Conservation (phyloP, 1,284 basidiomycete species). For the Rhodotorula mucilaginosa region DNA sequence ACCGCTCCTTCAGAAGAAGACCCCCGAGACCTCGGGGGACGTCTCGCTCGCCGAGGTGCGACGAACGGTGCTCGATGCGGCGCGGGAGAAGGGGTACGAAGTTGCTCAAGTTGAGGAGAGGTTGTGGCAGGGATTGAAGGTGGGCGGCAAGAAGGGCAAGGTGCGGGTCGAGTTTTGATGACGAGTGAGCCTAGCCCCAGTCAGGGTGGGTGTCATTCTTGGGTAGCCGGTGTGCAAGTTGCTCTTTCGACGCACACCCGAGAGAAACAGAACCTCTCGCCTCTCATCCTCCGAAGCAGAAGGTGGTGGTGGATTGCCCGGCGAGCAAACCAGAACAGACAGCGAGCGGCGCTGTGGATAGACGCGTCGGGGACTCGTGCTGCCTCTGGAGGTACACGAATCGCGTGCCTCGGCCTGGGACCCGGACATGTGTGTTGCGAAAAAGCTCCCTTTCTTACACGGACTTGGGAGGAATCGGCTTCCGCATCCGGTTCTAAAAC, state of each 20-base stretch:
- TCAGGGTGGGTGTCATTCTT: no score
- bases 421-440: no score
- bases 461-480: neutral
- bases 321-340: no score
- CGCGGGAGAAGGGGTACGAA: constrained; percentile 18
- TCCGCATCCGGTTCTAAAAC: neutral
- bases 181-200: neutral
- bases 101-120: constrained; percentile 6
- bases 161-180: constrained; percentile 24
- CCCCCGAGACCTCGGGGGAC: neutral
- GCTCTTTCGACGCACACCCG: no score
- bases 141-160: constrained; percentile 32
- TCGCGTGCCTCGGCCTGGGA: no score
- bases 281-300: no score
- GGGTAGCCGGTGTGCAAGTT: neutral
- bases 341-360: no score
- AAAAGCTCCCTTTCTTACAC: no score
- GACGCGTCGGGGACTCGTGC: no score
- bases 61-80: constrained; percentile 17
- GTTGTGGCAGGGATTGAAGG: constrained; percentile 21
- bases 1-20: neutral
- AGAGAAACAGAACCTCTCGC: no score
- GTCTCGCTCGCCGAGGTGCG: constrained; percentile 17
- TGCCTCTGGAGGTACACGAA: no score
- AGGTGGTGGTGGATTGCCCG: no score